Base-by-base conservation (phyloP, 352 stramenopile genomes). In the Phytopythium aichiense region DNA sequence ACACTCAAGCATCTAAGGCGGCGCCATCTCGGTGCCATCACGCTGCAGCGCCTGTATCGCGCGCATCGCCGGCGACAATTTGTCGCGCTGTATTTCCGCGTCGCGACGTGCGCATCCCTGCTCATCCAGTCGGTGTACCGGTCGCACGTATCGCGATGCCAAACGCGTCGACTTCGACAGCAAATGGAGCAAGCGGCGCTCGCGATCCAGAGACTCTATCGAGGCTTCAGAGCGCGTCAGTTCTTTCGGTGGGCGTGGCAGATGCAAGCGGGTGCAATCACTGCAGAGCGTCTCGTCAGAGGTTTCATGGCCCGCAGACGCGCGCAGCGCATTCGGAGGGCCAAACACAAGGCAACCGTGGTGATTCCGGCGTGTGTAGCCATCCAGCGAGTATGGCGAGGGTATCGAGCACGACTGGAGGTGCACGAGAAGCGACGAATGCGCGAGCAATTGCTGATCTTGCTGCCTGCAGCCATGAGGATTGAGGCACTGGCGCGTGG, bases 121-220 rank as follows among this genome's bases (percentile, higher is more conserved):
- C 76, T 91, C 54, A 72, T 91, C 18, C 85, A 94, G 65, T 84
- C 83, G 0, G 77, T 90, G 4, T 91, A 78, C 62, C 81, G 81
- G 11, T 84, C 77, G 8, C 75, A 77, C 28, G 64, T 72, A 4
- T 88, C 76, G 2, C 68, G 82, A 28, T 50, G 71, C 38, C 40
- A 63, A 7, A 91, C 81, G 0, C 74, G 71, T 12, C 54, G 35
- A 6, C 56, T 84, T 6, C 65, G 69, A 7, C 37, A 45, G 13
- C 45, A 18, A 8, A 84, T 88, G 62, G 20, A 64, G 0, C 8
- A 28, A 0, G 74, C 71, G 3, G 70, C 76, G 13, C 20, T 76
- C 0, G 22, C 64, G 13, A 72, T 92, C 18, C 72, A 91, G 37
- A 72, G 82, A 43, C 68, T 89, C 9, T 91, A 81, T 64, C 73